Evolutionary conservation across 192 early-diverging fungal genomes (phyloP).

Genomic region (Spizellomyces punctatus): DNA sequence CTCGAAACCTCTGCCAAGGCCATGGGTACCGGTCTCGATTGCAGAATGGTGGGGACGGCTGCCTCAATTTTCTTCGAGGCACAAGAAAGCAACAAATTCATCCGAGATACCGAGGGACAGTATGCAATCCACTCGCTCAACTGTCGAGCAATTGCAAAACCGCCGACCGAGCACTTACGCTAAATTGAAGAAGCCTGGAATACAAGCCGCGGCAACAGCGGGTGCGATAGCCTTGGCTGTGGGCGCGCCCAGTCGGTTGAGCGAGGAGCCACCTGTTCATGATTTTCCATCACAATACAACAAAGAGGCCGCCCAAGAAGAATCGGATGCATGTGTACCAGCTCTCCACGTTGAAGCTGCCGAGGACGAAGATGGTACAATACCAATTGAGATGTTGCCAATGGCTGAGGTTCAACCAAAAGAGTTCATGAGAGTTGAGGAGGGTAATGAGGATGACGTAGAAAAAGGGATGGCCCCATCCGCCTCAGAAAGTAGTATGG

Average conservation of each 20-base stretch:
- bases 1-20: conserved; percentile 37
- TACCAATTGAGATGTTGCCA: neutral
- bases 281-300: neutral
- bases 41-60: conserved; percentile 27
- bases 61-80: neutral
- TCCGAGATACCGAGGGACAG: neutral
- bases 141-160: neutral
- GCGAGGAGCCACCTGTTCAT: neutral
- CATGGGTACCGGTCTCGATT: conserved; percentile 43
- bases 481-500: neutral
- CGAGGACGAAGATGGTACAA: neutral
- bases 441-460: neutral
- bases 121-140: neutral
- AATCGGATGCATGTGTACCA: neutral
- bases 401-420: neutral
- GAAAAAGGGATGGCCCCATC: neutral
- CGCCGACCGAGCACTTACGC: neutral
- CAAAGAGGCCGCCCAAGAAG: neutral
- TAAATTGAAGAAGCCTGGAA: neutral
- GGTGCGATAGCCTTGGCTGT: conserved; percentile 1
- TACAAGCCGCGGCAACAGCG: neutral
- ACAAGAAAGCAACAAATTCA: neutral
- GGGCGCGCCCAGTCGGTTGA: neutral
- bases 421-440: neutral
- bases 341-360: neutral